Evolutionary conservation across 1,284 basidiomycete species (phyloP).

Genomic region (Cutaneotrichosporon mucoides): DNA sequence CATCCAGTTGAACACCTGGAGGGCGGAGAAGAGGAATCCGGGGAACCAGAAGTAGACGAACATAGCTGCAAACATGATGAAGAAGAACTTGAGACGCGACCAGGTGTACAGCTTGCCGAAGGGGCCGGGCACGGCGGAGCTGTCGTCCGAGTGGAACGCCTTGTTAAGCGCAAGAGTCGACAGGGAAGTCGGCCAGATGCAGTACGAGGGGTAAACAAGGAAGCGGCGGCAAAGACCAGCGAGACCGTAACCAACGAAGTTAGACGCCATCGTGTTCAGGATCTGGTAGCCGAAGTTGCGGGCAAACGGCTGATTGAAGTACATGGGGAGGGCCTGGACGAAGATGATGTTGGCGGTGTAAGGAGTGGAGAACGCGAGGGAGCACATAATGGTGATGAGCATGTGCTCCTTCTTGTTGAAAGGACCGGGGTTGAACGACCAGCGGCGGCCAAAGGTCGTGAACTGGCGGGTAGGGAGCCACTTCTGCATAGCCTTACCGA

Average conservation of each 20-base stretch:
- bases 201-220: conserved; percentile 51
- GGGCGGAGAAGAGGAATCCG: conserved; percentile 40
- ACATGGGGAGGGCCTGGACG: conserved; percentile 34
- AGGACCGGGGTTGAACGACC: conserved; percentile 48
- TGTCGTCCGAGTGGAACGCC: conserved; percentile 48
- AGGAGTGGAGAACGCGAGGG: conserved; percentile 42
- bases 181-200: conserved; percentile 51
- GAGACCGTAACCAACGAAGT: conserved; percentile 54
- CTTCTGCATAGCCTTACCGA: conserved; percentile 25
- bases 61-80: background rate
- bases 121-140: conserved; percentile 44
- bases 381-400: conserved; percentile 37
- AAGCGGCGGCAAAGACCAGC: conserved; percentile 54
- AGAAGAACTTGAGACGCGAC: conserved; percentile 29
- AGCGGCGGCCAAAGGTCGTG: conserved; percentile 16
- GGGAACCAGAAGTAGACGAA: background rate
- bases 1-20: conserved; percentile 55
- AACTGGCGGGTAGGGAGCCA: conserved; percentile 2
- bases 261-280: conserved; percentile 47
- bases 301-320: conserved; percentile 43
- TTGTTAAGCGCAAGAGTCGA: conserved; percentile 52
- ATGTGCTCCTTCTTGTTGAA: conserved; percentile 53
- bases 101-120: conserved; percentile 39
- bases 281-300: conserved; percentile 51
- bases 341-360: conserved; percentile 47